A percentile compares a stretch with the other conserved stretches of the same genome.
Conservation (phyloP, 2,329 filamentous ascomycete species). For the Alternaria infectoria region DNA sequence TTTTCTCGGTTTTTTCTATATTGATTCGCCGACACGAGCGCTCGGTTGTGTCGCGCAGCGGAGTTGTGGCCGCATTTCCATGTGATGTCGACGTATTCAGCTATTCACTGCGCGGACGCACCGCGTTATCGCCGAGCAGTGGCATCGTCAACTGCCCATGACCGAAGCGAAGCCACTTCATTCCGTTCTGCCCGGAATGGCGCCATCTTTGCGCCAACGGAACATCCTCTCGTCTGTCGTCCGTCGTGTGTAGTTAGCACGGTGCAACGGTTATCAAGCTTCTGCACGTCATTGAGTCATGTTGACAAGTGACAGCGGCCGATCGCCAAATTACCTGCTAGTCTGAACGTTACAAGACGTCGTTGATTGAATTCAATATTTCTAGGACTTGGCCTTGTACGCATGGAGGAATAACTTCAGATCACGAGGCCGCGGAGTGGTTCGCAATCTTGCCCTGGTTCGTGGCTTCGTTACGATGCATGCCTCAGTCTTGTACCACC, state of each 20-base stretch:
- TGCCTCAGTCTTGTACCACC: constrained; percentile 24
- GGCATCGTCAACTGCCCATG: constrained; percentile 1
- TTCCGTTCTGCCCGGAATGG: neutral
- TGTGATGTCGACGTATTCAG: constrained; percentile 4
- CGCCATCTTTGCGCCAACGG: neutral
- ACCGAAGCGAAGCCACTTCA: constrained; percentile 3
- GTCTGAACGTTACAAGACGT: constrained; percentile 1
- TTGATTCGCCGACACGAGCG: constrained; percentile 26
- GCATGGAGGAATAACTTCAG: neutral
- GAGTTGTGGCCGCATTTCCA: constrained; percentile 12
- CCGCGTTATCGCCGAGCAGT: constrained; percentile 10
- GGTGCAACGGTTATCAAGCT: constrained; percentile 1
- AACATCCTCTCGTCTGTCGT: neutral
- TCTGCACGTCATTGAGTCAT: constrained; percentile 19
- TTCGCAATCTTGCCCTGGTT: constrained; percentile 12
- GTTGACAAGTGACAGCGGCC: constrained; percentile 30
- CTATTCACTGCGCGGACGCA: constrained; percentile 10
- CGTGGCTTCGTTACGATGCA: constrained; percentile 11
- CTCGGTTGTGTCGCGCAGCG: constrained; percentile 8
- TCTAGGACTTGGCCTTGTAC: neutral
- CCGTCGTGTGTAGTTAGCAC: neutral
- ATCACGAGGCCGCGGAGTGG: neutral
- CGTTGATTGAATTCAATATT: neutral
- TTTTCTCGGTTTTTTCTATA: constrained; percentile 12
- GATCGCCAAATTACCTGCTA: neutral